phyloP scores from a whole-genome alignment of 495 filamentous ascomycete species.

The Aspergillus incahuasiensis region DNA sequence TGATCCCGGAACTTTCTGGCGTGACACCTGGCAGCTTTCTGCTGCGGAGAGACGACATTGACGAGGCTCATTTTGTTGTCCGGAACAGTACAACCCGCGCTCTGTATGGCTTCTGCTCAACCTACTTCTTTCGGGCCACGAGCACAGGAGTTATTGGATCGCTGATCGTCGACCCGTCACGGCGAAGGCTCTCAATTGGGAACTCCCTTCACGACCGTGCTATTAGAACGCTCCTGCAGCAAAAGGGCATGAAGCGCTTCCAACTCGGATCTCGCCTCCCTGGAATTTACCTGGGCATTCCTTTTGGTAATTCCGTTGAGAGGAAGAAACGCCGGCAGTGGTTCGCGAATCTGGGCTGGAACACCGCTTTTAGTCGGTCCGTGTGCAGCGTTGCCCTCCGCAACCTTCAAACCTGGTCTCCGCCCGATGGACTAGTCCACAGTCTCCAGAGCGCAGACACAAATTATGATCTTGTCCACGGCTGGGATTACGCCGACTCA shows the following conservation, averaged over 20 bases:
- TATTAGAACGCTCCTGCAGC: conserved; percentile 63
- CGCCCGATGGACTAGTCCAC: conserved; percentile 67
- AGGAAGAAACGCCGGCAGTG: conserved; percentile 57
- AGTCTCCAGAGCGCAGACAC: conserved; percentile 62
- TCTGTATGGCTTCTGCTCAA: conserved; percentile 83
- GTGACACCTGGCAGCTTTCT: conserved; percentile 74
- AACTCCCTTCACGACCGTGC: conserved; percentile 79
- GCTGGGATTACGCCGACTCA: conserved; percentile 67
- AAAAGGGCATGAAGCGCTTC: conserved; percentile 64
- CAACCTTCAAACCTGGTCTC: conserved; percentile 65
- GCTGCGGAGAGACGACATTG: conserved; percentile 58
- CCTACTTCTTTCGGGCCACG: conserved; percentile 68
- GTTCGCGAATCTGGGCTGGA: conserved; percentile 70
- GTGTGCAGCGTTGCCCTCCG: conserved; percentile 62
- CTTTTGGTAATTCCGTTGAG: conserved; percentile 53
- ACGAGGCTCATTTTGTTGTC: conserved; percentile 83
- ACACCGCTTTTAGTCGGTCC: conserved; percentile 55
- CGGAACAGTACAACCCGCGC: conserved; percentile 85
- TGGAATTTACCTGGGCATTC: conserved; percentile 74
- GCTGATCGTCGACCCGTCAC: conserved; percentile 75
- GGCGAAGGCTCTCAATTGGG: conserved; percentile 81
- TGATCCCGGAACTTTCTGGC: conserved; percentile 52
- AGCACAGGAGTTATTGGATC: conserved; percentile 74
- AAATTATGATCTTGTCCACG: conserved; percentile 68
- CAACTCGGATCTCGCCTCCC: conserved; percentile 77